Evolutionary conservation across 2,329 filamentous ascomycete genomes (phyloP).

Genomic region (Coniella lustricola): DNA sequence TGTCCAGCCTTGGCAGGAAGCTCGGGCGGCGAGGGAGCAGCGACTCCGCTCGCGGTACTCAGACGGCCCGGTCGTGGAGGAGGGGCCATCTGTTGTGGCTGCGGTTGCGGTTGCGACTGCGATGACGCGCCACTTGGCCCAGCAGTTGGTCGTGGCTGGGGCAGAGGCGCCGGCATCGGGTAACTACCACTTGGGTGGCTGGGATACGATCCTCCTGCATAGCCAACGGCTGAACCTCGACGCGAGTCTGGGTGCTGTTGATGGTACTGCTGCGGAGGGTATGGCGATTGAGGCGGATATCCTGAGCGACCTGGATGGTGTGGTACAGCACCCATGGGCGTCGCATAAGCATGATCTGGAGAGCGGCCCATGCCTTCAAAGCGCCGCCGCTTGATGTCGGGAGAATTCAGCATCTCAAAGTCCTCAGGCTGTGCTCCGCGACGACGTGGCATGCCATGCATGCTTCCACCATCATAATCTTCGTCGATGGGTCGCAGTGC

Average conservation of each 20-base stretch:
- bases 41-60: constrained; percentile 26
- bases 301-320: constrained; percentile 3
- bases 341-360: constrained; percentile 4
- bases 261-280: constrained; percentile 3
- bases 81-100: constrained; percentile 38
- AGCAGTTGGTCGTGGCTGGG: constrained; percentile 8
- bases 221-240: constrained; percentile 11
- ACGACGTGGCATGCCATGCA: constrained; percentile 7
- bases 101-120: background rate
- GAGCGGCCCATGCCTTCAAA: constrained; percentile 25
- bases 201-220: constrained; percentile 1
- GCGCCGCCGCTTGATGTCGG: constrained; percentile 28
- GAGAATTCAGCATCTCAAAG: constrained; percentile 28
- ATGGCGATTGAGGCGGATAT: background rate
- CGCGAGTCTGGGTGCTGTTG: constrained; percentile 9
- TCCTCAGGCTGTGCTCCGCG: constrained; percentile 8
- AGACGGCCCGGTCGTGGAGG: constrained; percentile 40
- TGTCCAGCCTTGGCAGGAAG: constrained; percentile 22
- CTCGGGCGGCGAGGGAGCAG: constrained; percentile 26
- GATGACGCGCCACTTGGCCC: constrained; percentile 1
- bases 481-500: constrained; percentile 12
- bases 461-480: constrained; percentile 5
- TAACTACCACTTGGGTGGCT: constrained; percentile 19
- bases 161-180: constrained; percentile 6
- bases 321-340: background rate